Base-by-base conservation (phyloP, 2,329 filamentous ascomycete genomes). In the Trichophyton simii region DNA sequence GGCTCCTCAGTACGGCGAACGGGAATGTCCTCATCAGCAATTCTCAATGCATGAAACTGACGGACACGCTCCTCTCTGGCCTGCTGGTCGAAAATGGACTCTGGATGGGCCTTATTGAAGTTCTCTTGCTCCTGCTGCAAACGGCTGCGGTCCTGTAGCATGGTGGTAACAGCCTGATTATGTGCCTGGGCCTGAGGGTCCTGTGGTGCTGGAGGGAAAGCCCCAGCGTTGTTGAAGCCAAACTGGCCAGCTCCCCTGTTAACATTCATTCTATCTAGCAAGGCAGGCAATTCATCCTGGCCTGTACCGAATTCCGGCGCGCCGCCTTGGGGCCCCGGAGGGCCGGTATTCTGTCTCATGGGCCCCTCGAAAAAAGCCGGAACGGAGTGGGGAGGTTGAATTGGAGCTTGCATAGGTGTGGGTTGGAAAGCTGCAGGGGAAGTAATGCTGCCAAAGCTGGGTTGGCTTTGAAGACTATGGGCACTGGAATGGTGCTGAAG, bases 381-480 rank as follows among this genome's bases (percentile, higher is more conserved):
- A 4, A 82, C 78, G n/a, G 75, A 75, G 66, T 82, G 81, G 2
- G 75, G 71, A 46, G 81, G 79, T 62, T 83, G 82, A 58, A 85
- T 80, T 13, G 82, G 79, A 1, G 81, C 82, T 75, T 70, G 83
- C 70, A 78, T 84, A 62, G 79, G 79, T 64, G 83, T 80, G 60
- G 82, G 79, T 67, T 86, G 83, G 69, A 84, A 86, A 9, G 84
- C 85, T 62, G 87, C 83, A 1, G 91, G 91, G n/a, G 91, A 95
- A 2, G 89, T 86, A 66, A 99, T 95, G 75, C 88, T 96, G 18
- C 92, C 90, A 71, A 94, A 96, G 75, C 92, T 97, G 22, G 92
- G 92, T 74, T 99, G 94, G 71, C 91, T 96, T 71, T 99, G 94
- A 63, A 99, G 81, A 71, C 92, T 97, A 67, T 97, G 92, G 7